These are phyloP conservation scores for Ceratobasidium theobromae DNA, from an alignment of 1,284 basidiomycete genomes.

Conservation along the genomic window DNA sequence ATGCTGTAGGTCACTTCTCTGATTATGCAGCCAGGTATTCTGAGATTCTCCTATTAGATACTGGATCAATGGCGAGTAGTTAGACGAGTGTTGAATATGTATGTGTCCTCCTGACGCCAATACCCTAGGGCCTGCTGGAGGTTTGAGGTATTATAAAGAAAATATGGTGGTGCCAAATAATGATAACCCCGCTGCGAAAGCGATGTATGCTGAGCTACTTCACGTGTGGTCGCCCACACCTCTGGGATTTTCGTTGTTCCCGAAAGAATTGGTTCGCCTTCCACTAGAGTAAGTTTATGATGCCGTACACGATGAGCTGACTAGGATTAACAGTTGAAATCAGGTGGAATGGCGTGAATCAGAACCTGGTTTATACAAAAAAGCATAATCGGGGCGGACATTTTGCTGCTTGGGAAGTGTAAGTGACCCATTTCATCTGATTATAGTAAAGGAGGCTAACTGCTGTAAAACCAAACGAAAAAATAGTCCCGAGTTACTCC, in stretches of 20 bases:
- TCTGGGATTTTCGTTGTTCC: slow-evolving; percentile 34
- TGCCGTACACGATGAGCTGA: background rate
- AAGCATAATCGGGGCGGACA: slow-evolving; percentile 34
- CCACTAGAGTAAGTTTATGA: slow-evolving; percentile 34
- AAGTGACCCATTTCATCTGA: background rate
- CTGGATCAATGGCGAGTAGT: slow-evolving; percentile 10
- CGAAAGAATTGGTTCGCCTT: slow-evolving; percentile 29
- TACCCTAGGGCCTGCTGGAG: slow-evolving; percentile 29
- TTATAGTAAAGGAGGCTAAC: background rate
- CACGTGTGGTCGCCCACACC: slow-evolving; percentile 32
- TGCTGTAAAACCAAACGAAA: background rate
- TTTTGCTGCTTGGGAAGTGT: slow-evolving; percentile 37
- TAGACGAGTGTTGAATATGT: background rate
- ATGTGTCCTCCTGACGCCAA: background rate
- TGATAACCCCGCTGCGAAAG: background rate
- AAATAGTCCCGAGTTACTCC: slow-evolving; percentile 33
- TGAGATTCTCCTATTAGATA: background rate
- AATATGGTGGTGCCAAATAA: background rate
- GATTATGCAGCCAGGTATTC: background rate
- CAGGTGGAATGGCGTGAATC: slow-evolving; percentile 24
- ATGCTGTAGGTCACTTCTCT: slow-evolving; percentile 32
- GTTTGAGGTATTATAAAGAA: slow-evolving; percentile 36
- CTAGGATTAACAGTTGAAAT: background rate
- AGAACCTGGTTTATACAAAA: slow-evolving; percentile 16
- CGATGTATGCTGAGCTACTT: background rate